A percentile compares a stretch with the other conserved stretches of the same genome.
Conservation (phyloP, 495 filamentous ascomycete species). For the Chaetomium fimeti region DNA sequence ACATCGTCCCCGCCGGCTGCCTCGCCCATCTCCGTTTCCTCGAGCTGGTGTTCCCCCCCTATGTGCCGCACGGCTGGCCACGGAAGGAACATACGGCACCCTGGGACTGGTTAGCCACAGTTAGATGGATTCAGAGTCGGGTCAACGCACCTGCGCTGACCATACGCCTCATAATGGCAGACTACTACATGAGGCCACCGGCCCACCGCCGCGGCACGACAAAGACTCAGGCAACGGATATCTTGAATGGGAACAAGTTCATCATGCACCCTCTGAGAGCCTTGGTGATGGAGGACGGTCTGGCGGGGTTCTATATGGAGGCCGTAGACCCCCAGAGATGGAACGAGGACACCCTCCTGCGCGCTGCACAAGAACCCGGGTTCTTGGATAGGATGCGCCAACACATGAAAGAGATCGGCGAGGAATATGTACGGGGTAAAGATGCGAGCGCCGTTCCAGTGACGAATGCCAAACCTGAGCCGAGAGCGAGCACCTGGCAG, state of each 20-base stretch:
- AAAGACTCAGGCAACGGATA: neutral
- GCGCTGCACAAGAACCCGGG: neutral
- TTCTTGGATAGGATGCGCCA: too few relatives aligned
- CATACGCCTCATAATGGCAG: neutral
- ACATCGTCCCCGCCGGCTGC: constrained; percentile 1
- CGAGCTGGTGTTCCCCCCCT: constrained; percentile 5
- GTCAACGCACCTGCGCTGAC: neutral
- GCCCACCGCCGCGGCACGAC: neutral
- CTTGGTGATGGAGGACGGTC: neutral
- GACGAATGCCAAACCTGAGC: neutral
- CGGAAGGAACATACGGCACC: neutral
- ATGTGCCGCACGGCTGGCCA: neutral
- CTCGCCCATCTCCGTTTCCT: constrained; percentile 2
- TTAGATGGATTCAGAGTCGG: neutral
- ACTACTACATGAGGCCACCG: neutral
- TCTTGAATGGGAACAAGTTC: neutral
- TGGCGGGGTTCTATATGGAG: neutral
- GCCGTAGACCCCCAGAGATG: neutral
- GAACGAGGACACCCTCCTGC: neutral
- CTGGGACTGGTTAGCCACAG: neutral
- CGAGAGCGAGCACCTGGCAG: neutral
- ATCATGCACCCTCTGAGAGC: neutral
- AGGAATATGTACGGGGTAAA: neutral
- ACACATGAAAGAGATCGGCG: neutral
- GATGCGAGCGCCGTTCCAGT: neutral